Evolutionary conservation across 805 yeast genomes (phyloP), one percentile per base, ranked within the genome.

Genomic region (Danielia reshetovae): DNA sequence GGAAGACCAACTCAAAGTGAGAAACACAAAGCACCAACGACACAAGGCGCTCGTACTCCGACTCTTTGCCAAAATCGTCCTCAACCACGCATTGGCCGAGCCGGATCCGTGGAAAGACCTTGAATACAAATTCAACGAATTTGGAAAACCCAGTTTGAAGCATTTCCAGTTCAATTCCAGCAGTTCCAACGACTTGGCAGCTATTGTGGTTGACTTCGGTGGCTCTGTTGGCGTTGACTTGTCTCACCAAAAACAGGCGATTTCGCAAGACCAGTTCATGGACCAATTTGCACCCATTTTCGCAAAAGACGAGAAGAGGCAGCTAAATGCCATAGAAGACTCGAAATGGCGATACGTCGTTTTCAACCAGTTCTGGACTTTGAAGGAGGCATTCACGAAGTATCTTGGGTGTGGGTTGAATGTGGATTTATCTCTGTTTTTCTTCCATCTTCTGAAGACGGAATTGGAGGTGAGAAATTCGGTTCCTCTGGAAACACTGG

Each of bases 371-470:
- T 66, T 72, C 23, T 85, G 95, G 95, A 83, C 95, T 0, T 54
- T 85, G 35, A 85, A 85, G 51, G 95, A 85, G 52, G 77, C 86
- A 14, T 82, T 76, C 49, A 72, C 85, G 5, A 85, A 85, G 48
- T 73, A 69, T 24, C 46, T 72, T 2, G 95, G 94, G 0, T 57
- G 68, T 12, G 94, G 95, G 12, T 26, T 48, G 26, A 48, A 48
- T 17, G 34, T 40, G 14, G 50, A 48, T 31, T 36, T 48, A 31
- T 16, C 39, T n/a, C 24, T 32, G 13, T 39, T 46, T 24, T 25
- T 19, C 28, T 44, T 46, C 22, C n/a, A 18, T 10, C 18, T 17
- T 16, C 23, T 30, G 17, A 7, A 7, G 6, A 14, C 13, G 9
- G 7, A 3, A 13, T 29, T 11, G 26, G 32, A 6, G 13, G 9